A percentile compares a stretch with the other conserved stretches of the same genome.
Conservation (phyloP, 192 early-diverging fungal genomes). For the Linnemannia hyalina region DNA sequence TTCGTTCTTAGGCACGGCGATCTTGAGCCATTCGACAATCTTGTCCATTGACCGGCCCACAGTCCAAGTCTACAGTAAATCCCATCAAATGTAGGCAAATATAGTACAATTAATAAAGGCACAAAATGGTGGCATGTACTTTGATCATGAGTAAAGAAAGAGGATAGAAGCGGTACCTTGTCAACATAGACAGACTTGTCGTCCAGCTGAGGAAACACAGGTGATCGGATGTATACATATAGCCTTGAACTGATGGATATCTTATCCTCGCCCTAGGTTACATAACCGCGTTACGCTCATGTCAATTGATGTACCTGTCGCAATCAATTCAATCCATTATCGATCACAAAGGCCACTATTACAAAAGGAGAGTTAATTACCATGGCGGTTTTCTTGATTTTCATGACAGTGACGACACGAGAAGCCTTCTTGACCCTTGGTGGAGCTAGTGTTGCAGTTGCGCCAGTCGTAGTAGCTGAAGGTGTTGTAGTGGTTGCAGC, state of each 20-base stretch:
- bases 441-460: neutral
- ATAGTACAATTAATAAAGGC: neutral
- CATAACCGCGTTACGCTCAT: neutral
- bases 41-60: conserved; percentile 40
- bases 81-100: neutral
- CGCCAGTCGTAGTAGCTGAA: neutral
- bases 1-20: conserved; percentile 24
- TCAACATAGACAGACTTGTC: conserved; percentile 40
- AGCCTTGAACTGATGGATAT: conserved; percentile 36
- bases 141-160: neutral
- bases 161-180: conserved; percentile 19
- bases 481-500: neutral
- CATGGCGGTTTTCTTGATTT: conserved; percentile 36
- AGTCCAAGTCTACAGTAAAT: conserved; percentile 29
- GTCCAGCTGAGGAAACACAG: conserved; percentile 24
- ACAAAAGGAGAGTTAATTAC: conserved; percentile 5
- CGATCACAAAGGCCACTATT: neutral
- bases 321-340: neutral
- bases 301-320: neutral
- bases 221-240: conserved; percentile 35
- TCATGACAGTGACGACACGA: conserved; percentile 33
- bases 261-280: conserved; percentile 37
- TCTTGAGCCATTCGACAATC: conserved; percentile 40
- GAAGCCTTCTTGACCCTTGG: conserved; percentile 37
- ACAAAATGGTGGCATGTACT: neutral